phyloP scores from a whole-genome alignment of 805 yeast genomes.

The Blastobotrys muscicola region DNA sequence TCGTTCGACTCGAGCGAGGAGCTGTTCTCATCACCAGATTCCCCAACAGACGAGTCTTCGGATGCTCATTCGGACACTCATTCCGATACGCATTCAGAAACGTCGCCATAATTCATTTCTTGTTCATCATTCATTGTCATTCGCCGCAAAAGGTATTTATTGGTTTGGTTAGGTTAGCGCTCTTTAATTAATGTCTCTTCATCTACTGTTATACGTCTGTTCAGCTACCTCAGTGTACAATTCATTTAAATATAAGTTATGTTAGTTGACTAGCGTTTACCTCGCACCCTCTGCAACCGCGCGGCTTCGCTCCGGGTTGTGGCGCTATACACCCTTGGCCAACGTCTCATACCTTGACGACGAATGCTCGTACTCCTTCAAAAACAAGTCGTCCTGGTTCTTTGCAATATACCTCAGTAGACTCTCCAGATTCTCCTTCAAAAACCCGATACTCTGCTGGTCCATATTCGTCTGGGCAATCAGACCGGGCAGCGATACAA shows the following conservation, averaged over 20 bases:
- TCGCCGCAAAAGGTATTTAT: too few relatives aligned
- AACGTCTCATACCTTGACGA: slow-evolving; percentile 38
- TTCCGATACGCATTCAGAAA: too few relatives aligned
- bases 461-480: slow-evolving; percentile 76
- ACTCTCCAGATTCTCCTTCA: slow-evolving; percentile 46
- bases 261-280: too few relatives aligned
- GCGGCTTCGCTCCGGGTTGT: not conserved
- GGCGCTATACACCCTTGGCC: slow-evolving; percentile 16
- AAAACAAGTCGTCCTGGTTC: slow-evolving; percentile 32
- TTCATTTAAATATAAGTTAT: not conserved
- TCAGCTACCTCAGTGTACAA: too few relatives aligned
- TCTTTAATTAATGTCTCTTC: not conserved
- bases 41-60: too few relatives aligned
- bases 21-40: too few relatives aligned
- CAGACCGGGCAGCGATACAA: slow-evolving; percentile 76
- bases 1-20: too few relatives aligned
- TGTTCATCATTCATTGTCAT: too few relatives aligned
- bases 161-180: not conserved
- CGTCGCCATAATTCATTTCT: too few relatives aligned
- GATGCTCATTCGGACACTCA: too few relatives aligned
- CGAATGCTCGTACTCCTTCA: slow-evolving; percentile 40
- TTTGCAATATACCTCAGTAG: slow-evolving; percentile 44
- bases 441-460: slow-evolving; percentile 48
- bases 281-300: too few relatives aligned
- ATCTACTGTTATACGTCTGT: too few relatives aligned